Evolutionary conservation across 495 filamentous ascomycete species (phyloP).

Genomic region (Tuber aestivum): DNA sequence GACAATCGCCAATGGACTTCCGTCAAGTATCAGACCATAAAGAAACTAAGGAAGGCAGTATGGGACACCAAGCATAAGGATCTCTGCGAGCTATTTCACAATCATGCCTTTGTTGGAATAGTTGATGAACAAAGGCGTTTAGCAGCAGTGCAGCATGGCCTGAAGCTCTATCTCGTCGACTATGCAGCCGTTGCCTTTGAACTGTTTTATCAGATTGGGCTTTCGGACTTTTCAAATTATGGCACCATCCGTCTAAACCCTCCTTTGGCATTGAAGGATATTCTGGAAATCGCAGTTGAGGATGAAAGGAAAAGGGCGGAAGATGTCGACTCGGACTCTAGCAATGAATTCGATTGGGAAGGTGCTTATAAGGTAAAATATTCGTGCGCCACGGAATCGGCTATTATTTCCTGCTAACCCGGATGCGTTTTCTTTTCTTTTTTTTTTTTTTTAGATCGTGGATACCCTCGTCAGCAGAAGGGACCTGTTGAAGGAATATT

Average conservation of each 20-base stretch:
- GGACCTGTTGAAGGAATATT: constrained; percentile 90
- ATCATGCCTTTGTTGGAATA: constrained; percentile 88
- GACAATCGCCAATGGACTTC: constrained; percentile 42
- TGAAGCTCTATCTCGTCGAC: constrained; percentile 89
- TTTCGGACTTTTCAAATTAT: constrained; percentile 96
- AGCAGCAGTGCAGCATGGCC: constrained; percentile 84
- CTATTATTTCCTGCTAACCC: constrained; percentile 10
- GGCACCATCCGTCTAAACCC: constrained; percentile 75
- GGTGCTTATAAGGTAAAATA: constrained; percentile 24
- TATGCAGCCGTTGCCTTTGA: constrained; percentile 84
- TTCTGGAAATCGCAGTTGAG: constrained; percentile 68
- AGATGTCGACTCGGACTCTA: not conserved
- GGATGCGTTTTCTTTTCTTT: constrained; percentile 4
- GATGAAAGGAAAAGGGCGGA: constrained; percentile 48
- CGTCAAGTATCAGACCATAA: constrained; percentile 59
- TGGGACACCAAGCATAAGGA: constrained; percentile 81
- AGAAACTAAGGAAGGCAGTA: constrained; percentile 71
- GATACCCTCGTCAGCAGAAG: constrained; percentile 60
- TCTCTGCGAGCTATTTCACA: constrained; percentile 81
- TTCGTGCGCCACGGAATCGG: constrained; percentile 7
- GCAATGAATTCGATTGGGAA: constrained; percentile 36
- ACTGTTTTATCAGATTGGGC: constrained; percentile 93
- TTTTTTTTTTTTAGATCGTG: constrained; percentile 19
- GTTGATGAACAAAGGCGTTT: constrained; percentile 83
- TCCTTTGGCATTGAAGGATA: constrained; percentile 60